Conservation (phyloP, 768 basidiomycete species). For the Leucosporidium creatinivorum region DNA sequence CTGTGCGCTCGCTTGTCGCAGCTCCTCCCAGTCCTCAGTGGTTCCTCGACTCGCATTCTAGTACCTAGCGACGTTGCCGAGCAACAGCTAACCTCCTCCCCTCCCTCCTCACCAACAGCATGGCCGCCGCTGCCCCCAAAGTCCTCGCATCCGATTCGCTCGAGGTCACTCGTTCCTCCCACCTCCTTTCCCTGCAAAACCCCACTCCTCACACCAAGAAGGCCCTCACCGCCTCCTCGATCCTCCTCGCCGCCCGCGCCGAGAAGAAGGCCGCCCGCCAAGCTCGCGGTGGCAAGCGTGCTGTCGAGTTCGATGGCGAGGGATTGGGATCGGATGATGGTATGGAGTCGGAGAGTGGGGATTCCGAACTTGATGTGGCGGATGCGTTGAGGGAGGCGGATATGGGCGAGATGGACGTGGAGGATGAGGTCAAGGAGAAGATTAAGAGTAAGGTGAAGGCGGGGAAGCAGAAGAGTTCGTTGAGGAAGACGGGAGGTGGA, state of each 20-base stretch:
- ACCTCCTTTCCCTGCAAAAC: constrained; percentile 35
- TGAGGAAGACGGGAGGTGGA: constrained; percentile 14
- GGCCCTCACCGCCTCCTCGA: constrained; percentile 32
- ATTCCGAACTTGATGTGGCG: constrained; percentile 9
- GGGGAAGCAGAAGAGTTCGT: constrained; percentile 20
- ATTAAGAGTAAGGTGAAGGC: constrained; percentile 25
- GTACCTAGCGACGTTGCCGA: too few species aligned
- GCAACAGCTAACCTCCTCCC: background rate
- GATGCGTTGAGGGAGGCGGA: constrained; percentile 30
- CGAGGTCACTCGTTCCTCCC: constrained; percentile 33
- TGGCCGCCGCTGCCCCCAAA: constrained; percentile 34
- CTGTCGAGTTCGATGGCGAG: constrained; percentile 28
- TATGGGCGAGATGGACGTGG: constrained; percentile 22
- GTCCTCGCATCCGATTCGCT: constrained; percentile 31
- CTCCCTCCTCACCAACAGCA: constrained; percentile 12
- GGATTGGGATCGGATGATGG: constrained; percentile 21
- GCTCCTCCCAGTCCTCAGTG: too few species aligned
- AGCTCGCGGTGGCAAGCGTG: constrained; percentile 15
- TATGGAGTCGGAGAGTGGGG: constrained; percentile 14
- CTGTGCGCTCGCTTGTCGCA: background rate
- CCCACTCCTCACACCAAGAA: constrained; percentile 32
- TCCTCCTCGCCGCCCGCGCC: constrained; percentile 28
- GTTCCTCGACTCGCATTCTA: too few species aligned
- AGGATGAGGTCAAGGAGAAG: constrained; percentile 26
- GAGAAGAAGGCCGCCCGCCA: constrained; percentile 33